Conservation (phyloP, 2,329 filamentous ascomycete species). For the Golovinomyces cichoracearum region DNA sequence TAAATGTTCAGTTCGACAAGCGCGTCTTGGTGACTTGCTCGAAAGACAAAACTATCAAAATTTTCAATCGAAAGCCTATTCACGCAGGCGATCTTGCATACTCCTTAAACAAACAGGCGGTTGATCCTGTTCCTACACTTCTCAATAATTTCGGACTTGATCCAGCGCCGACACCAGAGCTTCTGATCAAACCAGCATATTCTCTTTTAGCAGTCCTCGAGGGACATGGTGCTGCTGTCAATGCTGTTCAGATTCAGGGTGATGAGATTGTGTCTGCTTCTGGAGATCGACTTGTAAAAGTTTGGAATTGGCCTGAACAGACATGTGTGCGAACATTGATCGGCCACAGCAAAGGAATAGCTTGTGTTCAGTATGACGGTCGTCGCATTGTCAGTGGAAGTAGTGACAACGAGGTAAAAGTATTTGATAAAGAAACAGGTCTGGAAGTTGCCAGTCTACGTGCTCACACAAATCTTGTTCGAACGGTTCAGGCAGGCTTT, state of each 20-base stretch:
- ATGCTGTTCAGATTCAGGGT: slow-evolving; percentile 73
- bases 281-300: slow-evolving; percentile 75
- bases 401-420: slow-evolving; percentile 84
- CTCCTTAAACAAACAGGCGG: slow-evolving; percentile 14
- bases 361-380: slow-evolving; percentile 90
- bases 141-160: slow-evolving; percentile 30
- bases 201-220: slow-evolving; percentile 53
- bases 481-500: slow-evolving; percentile 86
- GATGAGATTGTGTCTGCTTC: slow-evolving; percentile 82
- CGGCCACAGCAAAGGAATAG: slow-evolving; percentile 84
- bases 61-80: slow-evolving; percentile 65
- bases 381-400: slow-evolving; percentile 84
- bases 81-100: slow-evolving; percentile 33
- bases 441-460: slow-evolving; percentile 72
- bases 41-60: slow-evolving; percentile 89
- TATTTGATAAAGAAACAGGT: slow-evolving; percentile 67
- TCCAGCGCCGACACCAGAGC: slow-evolving; percentile 19
- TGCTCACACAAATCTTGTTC: slow-evolving; percentile 61
- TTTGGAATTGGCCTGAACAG: slow-evolving; percentile 75
- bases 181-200: slow-evolving; percentile 36
- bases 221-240: slow-evolving; percentile 77
- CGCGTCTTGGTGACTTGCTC: slow-evolving; percentile 86
- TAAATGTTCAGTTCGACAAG: slow-evolving; percentile 81
- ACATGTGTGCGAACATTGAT: slow-evolving; percentile 51
- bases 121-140: slow-evolving; percentile 27